Conservation (phyloP, 1,139 yeast species). For the Scheffersomyces cryptocercus region DNA sequence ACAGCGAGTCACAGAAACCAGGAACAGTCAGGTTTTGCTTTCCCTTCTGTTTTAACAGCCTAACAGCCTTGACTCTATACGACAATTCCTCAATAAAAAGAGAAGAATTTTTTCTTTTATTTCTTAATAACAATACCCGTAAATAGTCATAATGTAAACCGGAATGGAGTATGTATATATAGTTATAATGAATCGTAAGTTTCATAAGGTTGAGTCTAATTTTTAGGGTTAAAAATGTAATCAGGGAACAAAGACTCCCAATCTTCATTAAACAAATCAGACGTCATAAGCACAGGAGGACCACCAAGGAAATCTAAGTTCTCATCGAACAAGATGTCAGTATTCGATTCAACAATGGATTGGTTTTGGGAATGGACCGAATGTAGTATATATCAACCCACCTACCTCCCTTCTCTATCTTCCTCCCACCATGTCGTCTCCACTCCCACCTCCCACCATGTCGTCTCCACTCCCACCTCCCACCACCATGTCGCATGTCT, state of each 20-base stretch:
- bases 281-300: conserved; percentile 55
- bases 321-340: conserved; percentile 25
- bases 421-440: too few relatives aligned
- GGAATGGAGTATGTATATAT: background rate
- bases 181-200: background rate
- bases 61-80: background rate
- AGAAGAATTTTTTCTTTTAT: too few relatives aligned
- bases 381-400: background rate
- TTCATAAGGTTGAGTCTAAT: conserved; percentile 1
- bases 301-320: conserved; percentile 49
- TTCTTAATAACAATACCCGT: background rate
- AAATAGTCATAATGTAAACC: background rate
- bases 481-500: too few relatives aligned
- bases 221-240: conserved; percentile 21
- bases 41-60: too few relatives aligned
- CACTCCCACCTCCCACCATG: too few relatives aligned
- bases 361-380: background rate
- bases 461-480: too few relatives aligned
- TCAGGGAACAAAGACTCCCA: conserved; percentile 54
- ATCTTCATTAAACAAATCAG: conserved; percentile 50
- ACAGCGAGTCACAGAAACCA: too few relatives aligned
- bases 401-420: too few relatives aligned
- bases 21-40: too few relatives aligned
- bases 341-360: conserved; percentile 19
- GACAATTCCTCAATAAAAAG: background rate